Evolutionary conservation across 768 basidiomycete species (phyloP), one percentile per base, ranked within the genome.

Genomic region (Boletus subcaerulescens): DNA sequence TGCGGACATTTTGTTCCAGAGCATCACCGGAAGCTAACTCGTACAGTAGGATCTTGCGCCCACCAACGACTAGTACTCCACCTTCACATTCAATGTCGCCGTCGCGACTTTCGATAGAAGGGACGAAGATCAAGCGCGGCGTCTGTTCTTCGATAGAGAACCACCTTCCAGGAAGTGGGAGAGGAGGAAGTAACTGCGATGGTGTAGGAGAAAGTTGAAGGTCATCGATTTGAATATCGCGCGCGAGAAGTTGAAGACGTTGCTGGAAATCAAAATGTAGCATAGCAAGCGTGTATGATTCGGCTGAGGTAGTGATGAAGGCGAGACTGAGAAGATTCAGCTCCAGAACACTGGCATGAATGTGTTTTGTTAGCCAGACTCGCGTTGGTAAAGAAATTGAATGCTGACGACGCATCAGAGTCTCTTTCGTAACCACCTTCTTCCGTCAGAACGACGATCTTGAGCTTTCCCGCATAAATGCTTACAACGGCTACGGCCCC

Each of bases 41-140:
- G 56, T 80, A 90, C 6, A 88, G 72, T 18, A 84, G 64, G 42
- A 91, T 74, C 65, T 81, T 83, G 26, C 74, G 76, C 0, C 88
- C 89, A 52, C 91, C 90, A 2, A 88, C 62, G 6, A 93, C 76
- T 24, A 93, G 69, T 10, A 92, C 68, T 17, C 87, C 89, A n/a
- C 88, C 89, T n/a, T 74, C 71, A 53, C 79, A 71, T 24, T 71
- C 72, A 3, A 63, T 66, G 1, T 61, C 68, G 7, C 64, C 66
- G 4, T 58, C 58, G 29, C 29, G 29, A 9, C 3, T 29, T 5
- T 65, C 36, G 0, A 50, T 40, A 8, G 64, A 61, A 43, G 70
- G 66, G 3, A 79, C 64, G 29, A 63, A 57, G 71, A 80, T 62
- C 17, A 86, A 62, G 32, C 65, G 71, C 0, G 80, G 77, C 8